phyloP scores from a whole-genome alignment of 179 eudicot species.

The Silene coronaria region DNA sequence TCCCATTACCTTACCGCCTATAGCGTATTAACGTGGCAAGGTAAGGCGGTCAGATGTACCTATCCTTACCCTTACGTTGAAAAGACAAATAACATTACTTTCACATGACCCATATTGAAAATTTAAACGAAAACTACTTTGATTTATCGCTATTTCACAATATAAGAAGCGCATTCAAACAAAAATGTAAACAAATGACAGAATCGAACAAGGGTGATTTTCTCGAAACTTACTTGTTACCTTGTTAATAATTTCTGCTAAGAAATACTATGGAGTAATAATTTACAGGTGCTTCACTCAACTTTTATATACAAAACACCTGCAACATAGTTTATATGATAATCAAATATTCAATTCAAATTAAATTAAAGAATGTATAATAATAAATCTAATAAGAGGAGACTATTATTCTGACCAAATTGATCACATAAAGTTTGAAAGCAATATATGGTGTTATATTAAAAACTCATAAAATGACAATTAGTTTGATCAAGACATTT shows the following conservation, averaged over 20 bases:
- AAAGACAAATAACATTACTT: neutral
- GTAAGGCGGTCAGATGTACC: too few species aligned
- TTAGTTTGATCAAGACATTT: neutral
- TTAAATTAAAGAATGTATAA: neutral
- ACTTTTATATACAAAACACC: conserved; percentile 13
- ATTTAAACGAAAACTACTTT: neutral
- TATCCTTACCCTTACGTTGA: too few species aligned
- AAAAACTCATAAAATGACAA: neutral
- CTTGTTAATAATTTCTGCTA: conserved; percentile 10
- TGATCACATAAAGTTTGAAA: conserved; percentile 4
- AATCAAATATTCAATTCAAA: neutral
- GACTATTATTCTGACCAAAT: conserved; percentile 10
- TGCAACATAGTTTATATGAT: conserved; percentile 10
- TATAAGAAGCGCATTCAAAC: too few species aligned
- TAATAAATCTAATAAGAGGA: conserved; percentile 16
- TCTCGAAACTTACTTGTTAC: conserved; percentile 10
- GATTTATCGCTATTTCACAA: neutral
- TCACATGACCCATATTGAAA: too few species aligned
- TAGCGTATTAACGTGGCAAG: too few species aligned
- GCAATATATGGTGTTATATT: neutral
- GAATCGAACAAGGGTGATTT: neutral
- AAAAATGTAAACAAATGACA: too few species aligned
- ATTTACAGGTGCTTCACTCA: conserved; percentile 13
- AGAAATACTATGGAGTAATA: neutral
- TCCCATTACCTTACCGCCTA: too few species aligned